phyloP scores from a whole-genome alignment of 257 asterid species.

The Solanum chilense region DNA sequence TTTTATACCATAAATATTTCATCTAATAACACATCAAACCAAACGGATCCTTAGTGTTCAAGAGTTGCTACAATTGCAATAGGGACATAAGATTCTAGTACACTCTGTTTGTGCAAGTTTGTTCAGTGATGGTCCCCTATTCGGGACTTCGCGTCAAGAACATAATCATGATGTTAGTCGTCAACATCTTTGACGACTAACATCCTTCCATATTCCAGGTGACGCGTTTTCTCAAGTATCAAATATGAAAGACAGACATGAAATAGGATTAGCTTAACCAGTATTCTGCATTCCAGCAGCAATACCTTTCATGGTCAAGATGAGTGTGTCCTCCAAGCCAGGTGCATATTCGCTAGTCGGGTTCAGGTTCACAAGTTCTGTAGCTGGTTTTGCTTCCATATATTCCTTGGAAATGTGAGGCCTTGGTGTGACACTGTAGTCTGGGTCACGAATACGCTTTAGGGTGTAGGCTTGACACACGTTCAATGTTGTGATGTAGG shows the following conservation, averaged over 20 bases:
- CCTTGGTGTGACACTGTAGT: constrained; percentile 24
- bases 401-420: constrained; percentile 34
- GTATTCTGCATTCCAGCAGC: constrained; percentile 58
- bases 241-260: not conserved
- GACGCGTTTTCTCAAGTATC: not conserved
- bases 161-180: not conserved
- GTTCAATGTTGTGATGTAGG: constrained; percentile 38
- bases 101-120: not conserved
- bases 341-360: constrained; percentile 46
- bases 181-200: not conserved
- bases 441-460: constrained; percentile 32
- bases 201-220: not conserved
- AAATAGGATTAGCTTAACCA: constrained; percentile 12
- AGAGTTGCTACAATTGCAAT: not conserved
- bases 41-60: not conserved
- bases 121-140: not conserved
- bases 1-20: not conserved
- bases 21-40: not conserved
- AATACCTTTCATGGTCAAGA: constrained; percentile 50
- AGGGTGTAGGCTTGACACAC: constrained; percentile 41
- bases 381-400: constrained; percentile 26
- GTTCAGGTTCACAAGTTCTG: constrained; percentile 27
- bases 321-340: constrained; percentile 43
- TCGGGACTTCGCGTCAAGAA: not conserved
- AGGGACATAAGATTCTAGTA: not conserved